Evolutionary conservation across 2,329 filamentous ascomycete genomes (phyloP), one percentile per base, ranked within the genome.

Genomic region (Phialophora macrospora): DNA sequence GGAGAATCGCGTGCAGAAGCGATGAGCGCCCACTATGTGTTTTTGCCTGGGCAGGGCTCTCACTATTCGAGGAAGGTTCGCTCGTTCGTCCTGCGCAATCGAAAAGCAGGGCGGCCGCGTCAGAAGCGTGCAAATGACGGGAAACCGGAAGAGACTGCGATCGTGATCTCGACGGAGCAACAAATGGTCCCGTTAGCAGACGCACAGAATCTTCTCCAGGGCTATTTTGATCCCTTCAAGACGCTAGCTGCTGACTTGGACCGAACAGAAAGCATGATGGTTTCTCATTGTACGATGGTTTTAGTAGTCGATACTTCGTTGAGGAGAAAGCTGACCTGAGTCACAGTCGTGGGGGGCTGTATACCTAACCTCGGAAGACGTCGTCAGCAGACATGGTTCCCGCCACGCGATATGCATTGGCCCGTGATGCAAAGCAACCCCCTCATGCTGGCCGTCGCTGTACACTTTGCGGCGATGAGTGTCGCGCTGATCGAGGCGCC

Each of bases 381-480:
- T 9, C 28, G n/a, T 34, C 32, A 22, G 12, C 24, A 41, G 55
- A 22, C 55, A 22, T 56, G 17, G 17, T 56, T 56, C 38, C 55
- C 55, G 20, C 55, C 55, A 6, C 55, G 55, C 55, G 32, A 56
- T 44, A 41, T 56, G 30, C 30, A 56, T 28, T 56, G 55, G 55
- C 55, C 28, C 1, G 30, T 56, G n/a, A 56, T 44, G 28, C 55
- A 41, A 26, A 32, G 30, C 17, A 41, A 56, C 7, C 32, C 55
- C 3, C 28, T 41, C 7, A 22, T 56, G 32, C n/a, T 56, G 55
- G 17, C 55, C 17, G 55, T 41, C 55, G 55, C 55, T 5, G 55
- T 56, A 8, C 55, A 56, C 8, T 56, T 56, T 56, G 55, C 55
- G 5, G 55, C 55, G 5, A 56, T 56, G 55, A 56, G 55, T 32